Evolutionary conservation across 805 yeast species (phyloP), one percentile per base, ranked within the genome.

Genomic region (Myxozyma sirexii): DNA sequence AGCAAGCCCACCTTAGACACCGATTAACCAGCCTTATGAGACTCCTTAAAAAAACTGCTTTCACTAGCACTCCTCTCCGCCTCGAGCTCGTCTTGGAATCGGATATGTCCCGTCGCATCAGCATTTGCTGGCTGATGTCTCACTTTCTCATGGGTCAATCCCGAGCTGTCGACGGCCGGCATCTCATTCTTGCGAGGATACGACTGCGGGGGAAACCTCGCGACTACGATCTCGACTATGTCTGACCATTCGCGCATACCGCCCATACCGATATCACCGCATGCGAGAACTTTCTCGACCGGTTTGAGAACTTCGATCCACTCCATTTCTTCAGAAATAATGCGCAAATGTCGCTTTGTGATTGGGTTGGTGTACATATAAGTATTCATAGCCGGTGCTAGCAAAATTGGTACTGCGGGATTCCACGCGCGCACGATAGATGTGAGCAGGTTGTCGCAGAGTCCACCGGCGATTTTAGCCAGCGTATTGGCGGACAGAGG

Each of bases 201-300:
- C 24, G 6, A 17, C 23, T 31, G 6, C 5, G 64, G 63, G 24
- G 65, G 59, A 27, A 91, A 76, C 70, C 86, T 87, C 74, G 85
- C 79, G 21, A 88, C 96, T 50, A 90, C 80, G 68, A 85, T 84
- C 71, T 91, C 96, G 19, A 91, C 97, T 68, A 94, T 87, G 72
- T 92, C 97, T 72, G 90, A 88, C 84, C 96, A 90, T 68, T 94
- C 98, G 86, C 92, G 87, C 98, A 94, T 94, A 56, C 99, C 98
- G 50, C 99, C 98, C 90, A 94, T 88, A n/a, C 98, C 98, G 57
- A 94, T 91, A 68, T 93, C 98, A 62, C 99, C 98, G 76, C 92
- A 90, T 43, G 90, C 90, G 70, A 88, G 84, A 4, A 93, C 96
- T 74, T 93, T 93, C 73, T 93, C 99, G 24, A 91, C 90, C 0